These are phyloP conservation scores for Verruconis gallopava DNA, from an alignment of 2,329 filamentous ascomycete species.

Conservation along the genomic window DNA sequence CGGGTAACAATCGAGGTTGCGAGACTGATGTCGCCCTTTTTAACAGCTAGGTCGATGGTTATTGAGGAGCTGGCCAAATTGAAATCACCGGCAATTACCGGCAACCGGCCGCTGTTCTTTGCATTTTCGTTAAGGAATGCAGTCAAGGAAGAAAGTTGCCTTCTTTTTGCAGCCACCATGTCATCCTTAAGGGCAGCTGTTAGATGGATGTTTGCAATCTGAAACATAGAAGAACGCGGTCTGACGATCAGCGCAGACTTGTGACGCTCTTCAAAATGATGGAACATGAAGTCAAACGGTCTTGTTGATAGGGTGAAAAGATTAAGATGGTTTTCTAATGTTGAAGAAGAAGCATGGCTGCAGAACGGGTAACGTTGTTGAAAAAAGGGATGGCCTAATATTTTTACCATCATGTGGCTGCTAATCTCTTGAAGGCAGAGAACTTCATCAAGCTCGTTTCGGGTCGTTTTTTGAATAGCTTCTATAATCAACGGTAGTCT, in stretches of 20 bases:
- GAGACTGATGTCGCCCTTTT: background rate
- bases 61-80: background rate
- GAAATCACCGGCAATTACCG: conserved; percentile 3
- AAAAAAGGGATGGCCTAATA: background rate
- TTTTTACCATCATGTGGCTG: background rate
- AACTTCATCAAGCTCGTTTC: background rate
- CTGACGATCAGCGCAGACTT: conserved; percentile 43
- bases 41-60: background rate
- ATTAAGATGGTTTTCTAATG: conserved; percentile 46
- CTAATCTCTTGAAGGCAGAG: conserved; percentile 5
- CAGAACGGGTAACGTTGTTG: conserved; percentile 1
- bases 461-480: background rate
- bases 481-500: background rate
- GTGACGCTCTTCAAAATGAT: conserved; percentile 42
- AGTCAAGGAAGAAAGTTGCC: conserved; percentile 39
- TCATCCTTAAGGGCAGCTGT: conserved; percentile 48
- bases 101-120: no score
- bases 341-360: background rate
- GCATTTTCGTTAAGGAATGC: background rate
- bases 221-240: conserved; percentile 29
- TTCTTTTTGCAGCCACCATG: conserved; percentile 43
- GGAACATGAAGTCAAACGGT: conserved; percentile 41
- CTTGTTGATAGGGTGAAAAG: conserved; percentile 45
- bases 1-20: background rate
- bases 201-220: conserved; percentile 48